Base-by-base conservation (phyloP, 2,329 filamentous ascomycete species). In the Xylaria sp. region DNA sequence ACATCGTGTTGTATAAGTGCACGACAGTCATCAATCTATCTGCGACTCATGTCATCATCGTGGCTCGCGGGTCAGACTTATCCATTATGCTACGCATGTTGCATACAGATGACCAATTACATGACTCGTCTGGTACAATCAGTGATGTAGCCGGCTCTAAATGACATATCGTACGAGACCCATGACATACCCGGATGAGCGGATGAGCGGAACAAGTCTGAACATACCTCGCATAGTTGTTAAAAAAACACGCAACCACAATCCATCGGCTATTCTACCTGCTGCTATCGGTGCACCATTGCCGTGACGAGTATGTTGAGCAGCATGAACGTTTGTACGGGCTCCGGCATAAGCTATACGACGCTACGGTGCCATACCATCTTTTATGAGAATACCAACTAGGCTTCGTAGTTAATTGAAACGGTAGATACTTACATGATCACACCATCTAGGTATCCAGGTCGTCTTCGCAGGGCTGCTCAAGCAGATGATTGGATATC, bases 11-110 rank as follows among this genome's bases (percentile, higher is more conserved):
- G 36, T 39, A 39, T 46, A 58, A 45, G 41, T 10, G 23, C 52
- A 43, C 39, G 32, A 43, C 25, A 9, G 15, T 5, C 18, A 7
- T 23, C 43, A 66, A 62, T 56, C n/a, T 61, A 62, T 57, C 13
- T 58, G 53, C 39, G 45, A 30, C 43, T 45, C 58, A 50, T 39
- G n/a, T 25, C 50, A 25, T 39, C 50, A 48, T 41, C 30, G 39
- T 30, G 13, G 23, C 30, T n/a, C 36, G 28, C 15, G 10, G 9
- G 18, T 36, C 18, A 36, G 23, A 9, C 23, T n/a, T 6, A 9
- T 48, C n/a, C 8, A 34, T 36, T 52, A 3, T 39, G 13, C 36
- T 15, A 39, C 36, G 36, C 23, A 41, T 52, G 39, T 23, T 45
- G n/a, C 58, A 41, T 41, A 12, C 15, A 1, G 43, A 62, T 62